Evolutionary conservation across 441 rosid species (phyloP), one percentile per base, ranked within the genome.

Genomic region (Melastoma candidum): DNA sequence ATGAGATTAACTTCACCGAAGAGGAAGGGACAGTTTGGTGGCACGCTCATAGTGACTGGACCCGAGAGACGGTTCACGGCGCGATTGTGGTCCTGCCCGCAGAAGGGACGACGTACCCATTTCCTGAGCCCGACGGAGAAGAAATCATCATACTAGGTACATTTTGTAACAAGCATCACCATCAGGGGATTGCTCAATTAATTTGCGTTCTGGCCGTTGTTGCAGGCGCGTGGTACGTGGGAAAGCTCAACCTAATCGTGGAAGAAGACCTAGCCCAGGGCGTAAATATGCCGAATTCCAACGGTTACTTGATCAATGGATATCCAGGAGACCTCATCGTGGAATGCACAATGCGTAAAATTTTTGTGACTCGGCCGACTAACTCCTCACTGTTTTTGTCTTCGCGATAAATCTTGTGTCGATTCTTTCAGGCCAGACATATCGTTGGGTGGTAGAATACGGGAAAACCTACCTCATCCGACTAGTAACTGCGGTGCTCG

Each of bases 41-140:
- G 61, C 61, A 63, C 6, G 60, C 61, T 1, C 67, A 63, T 11
- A 63, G 67, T 11, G 67, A 63, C 8, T 63, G 67, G 67, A 48
- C 67, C n/a, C 52, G 67, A 0, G 61, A 61, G 22, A 63, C 61
- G 5, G 51, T 63, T 7, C 67, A 63, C 1, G 61, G 67, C 0
- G 67, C 67, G 6, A 63, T 63, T 1, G 22, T 56, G 17, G 36
- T 63, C 7, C 48, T 11, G 22, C 67, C 67, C 0, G 56, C 60
- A 3, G 46, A 26, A 0, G 51, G 59, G 12, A 56, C 67, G 5
- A 44, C 67, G 3, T 63, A 56, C 47, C 67, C 67, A 9, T 63
- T 56, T 26, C 61, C 57, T 0, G 47, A 56, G 57, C 67, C 67
- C 8, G 61, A 63, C 3, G 61, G 0, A 0, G 51, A 63, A 24